phyloP scores from a whole-genome alignment of 306 rosid species.

The Quercus gilva region DNA sequence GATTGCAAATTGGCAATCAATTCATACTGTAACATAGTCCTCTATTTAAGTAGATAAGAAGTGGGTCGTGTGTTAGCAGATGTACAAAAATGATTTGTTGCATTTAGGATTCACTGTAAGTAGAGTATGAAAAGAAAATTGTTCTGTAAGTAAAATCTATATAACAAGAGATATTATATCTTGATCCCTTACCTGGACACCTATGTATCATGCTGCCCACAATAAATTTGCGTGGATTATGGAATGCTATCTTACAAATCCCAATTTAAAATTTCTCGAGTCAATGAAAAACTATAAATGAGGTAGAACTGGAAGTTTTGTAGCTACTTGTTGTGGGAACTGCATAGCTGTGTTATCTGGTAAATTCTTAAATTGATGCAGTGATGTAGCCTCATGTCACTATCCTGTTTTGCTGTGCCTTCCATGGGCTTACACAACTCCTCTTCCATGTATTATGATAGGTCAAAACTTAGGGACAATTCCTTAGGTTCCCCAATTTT shows the following conservation, averaged over 20 bases:
- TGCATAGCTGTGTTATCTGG: neutral
- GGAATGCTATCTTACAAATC: neutral
- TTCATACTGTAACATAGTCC: neutral
- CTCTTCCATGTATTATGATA: conserved; percentile 6
- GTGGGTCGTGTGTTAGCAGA: neutral
- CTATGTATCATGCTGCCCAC: neutral
- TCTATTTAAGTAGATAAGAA: neutral
- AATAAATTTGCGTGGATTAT: neutral
- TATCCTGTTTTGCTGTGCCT: conserved; percentile 2
- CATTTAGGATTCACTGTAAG: neutral
- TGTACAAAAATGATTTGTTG: neutral
- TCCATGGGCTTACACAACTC: neutral
- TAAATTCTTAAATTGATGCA: neutral
- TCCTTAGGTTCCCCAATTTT: no score
- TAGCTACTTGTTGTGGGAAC: neutral
- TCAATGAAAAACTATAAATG: neutral
- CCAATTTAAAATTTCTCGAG: neutral
- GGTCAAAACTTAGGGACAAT: no score
- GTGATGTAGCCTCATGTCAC: neutral
- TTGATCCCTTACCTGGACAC: neutral
- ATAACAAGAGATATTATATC: neutral
- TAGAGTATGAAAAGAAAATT: neutral
- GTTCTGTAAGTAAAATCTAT: neutral
- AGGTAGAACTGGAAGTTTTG: neutral
- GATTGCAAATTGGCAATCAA: neutral